phyloP scores from a whole-genome alignment of 2,329 filamentous ascomycete species.

The Biscogniauxia marginata region DNA sequence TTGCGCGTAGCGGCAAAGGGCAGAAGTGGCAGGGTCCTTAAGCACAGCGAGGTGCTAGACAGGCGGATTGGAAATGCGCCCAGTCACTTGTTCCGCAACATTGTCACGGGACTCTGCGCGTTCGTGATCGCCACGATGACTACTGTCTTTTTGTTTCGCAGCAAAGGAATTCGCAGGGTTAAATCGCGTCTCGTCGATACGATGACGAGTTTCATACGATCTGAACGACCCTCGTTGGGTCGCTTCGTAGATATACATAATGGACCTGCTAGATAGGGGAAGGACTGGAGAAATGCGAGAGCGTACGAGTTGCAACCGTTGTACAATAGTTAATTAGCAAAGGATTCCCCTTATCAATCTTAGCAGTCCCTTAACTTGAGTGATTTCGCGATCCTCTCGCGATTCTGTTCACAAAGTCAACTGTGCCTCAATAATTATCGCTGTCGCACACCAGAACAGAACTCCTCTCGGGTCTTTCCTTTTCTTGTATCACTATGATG shows the following conservation, averaged over 20 bases:
- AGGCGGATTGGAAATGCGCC: constrained; percentile 8
- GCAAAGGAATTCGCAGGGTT: constrained; percentile 9
- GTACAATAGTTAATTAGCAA: constrained; percentile 10
- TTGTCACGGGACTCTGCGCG: not conserved
- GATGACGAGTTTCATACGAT: not conserved
- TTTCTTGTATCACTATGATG: too few relatives aligned
- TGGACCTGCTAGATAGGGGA: constrained; percentile 5
- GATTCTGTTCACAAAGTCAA: too few relatives aligned
- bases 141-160: constrained; percentile 2
- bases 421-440: too few relatives aligned
- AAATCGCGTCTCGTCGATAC: constrained; percentile 2
- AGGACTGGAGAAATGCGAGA: constrained; percentile 11
- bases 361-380: not conserved
- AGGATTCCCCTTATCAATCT: not conserved
- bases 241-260: too few relatives aligned
- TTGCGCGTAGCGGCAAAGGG: constrained; percentile 16
- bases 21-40: constrained; percentile 8
- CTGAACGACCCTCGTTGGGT: not conserved
- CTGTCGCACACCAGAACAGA: too few relatives aligned
- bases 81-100: not conserved
- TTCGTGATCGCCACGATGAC: not conserved
- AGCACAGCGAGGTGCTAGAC: constrained; percentile 12
- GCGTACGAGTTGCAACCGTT: constrained; percentile 15
- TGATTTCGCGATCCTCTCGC: not conserved
- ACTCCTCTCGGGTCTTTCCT: too few relatives aligned